These are phyloP conservation scores for Claviceps digitariae DNA, from an alignment of 2,329 filamentous ascomycete genomes.

Conservation along the genomic window DNA sequence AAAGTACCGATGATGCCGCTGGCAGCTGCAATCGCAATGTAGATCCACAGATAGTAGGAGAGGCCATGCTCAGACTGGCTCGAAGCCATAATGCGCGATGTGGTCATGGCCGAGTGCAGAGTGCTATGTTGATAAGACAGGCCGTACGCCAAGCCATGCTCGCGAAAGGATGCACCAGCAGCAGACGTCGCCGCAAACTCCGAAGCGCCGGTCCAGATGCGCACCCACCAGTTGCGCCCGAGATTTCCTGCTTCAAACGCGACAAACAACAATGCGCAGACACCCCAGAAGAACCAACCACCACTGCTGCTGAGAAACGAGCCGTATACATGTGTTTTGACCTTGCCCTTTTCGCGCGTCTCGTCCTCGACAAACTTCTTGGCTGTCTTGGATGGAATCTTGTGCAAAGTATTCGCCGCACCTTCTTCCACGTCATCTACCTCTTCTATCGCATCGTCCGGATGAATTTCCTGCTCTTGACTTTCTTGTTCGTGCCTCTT, in stretches of 20 bases:
- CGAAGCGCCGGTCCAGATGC: slow-evolving; percentile 41
- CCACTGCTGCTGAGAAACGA: slow-evolving; percentile 56
- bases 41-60: slow-evolving; percentile 54
- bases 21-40: slow-evolving; percentile 44
- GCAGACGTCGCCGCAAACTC: not conserved
- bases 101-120: slow-evolving; percentile 23
- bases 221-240: slow-evolving; percentile 49
- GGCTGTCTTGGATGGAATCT: slow-evolving; percentile 36
- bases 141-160: slow-evolving; percentile 28
- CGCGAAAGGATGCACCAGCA: slow-evolving; percentile 10
- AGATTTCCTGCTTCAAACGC: slow-evolving; percentile 40
- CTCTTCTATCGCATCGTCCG: slow-evolving; percentile 32
- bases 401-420: slow-evolving; percentile 27
- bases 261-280: slow-evolving; percentile 41
- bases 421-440: slow-evolving; percentile 25
- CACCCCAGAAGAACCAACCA: slow-evolving; percentile 44
- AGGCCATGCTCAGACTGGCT: slow-evolving; percentile 26
- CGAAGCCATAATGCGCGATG: slow-evolving; percentile 11
- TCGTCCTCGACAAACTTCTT: slow-evolving; percentile 70
- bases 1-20: slow-evolving; percentile 46
- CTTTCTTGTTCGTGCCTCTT: slow-evolving; percentile 42
- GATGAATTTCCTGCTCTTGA: slow-evolving; percentile 25
- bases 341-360: slow-evolving; percentile 53
- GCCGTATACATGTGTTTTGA: slow-evolving; percentile 53
- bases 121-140: slow-evolving; percentile 33